phyloP scores from a whole-genome alignment of 2,329 filamentous ascomycete species.

The Xylariales sp. region DNA sequence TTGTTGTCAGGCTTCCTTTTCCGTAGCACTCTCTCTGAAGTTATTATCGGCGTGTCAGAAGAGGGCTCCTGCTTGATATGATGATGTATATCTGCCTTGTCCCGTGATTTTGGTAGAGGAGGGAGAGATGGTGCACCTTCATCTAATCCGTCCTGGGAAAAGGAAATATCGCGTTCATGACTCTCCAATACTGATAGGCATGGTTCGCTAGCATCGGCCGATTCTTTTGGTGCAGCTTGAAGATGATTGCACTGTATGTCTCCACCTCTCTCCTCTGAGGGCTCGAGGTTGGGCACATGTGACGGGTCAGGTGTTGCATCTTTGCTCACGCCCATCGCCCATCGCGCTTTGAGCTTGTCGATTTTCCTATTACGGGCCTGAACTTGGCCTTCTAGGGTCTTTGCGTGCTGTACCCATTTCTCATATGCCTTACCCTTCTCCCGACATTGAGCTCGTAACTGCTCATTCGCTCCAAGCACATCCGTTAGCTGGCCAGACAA shows the following conservation, averaged over 20 bases:
- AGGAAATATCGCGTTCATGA: neutral
- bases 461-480: conserved; percentile 16
- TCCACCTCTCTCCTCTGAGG: conserved; percentile 1
- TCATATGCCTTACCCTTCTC: conserved; percentile 36
- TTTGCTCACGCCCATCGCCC: conserved; percentile 9
- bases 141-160: neutral
- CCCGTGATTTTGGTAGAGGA: conserved; percentile 15
- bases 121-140: conserved; percentile 19
- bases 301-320: conserved; percentile 12
- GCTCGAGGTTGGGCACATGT: conserved; percentile 15
- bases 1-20: conserved; percentile 38
- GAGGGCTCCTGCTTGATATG: conserved; percentile 45
- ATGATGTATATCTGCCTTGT: no score
- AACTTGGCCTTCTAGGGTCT: conserved; percentile 30
- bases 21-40: conserved; percentile 44
- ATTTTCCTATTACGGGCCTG: conserved; percentile 29
- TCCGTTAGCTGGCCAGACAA: conserved; percentile 23
- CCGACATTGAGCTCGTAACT: conserved; percentile 33
- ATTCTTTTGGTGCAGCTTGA: neutral
- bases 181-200: neutral
- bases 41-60: conserved; percentile 46
- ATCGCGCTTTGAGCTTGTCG: conserved; percentile 34
- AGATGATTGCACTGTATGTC: neutral
- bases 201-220: neutral
- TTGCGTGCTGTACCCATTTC: conserved; percentile 41